Base-by-base conservation (phyloP, 768 basidiomycete species). In the Vararia minispora region DNA sequence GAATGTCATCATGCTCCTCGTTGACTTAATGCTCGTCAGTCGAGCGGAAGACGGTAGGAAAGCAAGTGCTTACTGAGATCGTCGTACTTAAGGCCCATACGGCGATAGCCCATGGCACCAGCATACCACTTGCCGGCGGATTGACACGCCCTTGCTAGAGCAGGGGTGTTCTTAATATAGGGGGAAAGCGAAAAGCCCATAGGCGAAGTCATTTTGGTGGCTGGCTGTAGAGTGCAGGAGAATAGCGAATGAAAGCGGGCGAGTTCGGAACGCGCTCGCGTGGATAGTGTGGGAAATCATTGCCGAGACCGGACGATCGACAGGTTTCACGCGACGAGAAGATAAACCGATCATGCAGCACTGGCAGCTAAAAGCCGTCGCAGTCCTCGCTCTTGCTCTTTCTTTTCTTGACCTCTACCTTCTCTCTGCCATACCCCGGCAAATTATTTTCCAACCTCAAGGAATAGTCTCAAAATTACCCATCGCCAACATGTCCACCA, bases 1-100 rank as follows among this genome's bases (percentile, higher is more conserved):
- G 80, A 16, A 91, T 86, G 40, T 76, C 69, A 8, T 66, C 63
- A 42, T 73, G 71, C 60, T 92, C 90, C 58, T 89, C 86, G 37
- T 80, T 63, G 46, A 94, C 82, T 76, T 47, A 40, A 35, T 37
- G 40, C 29, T 29, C 35, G 12, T 47, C 17, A 23, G 14, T 26
- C 28, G 21, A 36, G n/a, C 33, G 38, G 13, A 37, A 9, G 28
- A 39, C 11, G 17, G 35, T 40, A 40, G 37, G 33, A 40, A 40
- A 49, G 28, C 36, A 46, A 37, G 73, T 87, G 60, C 50, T n/a
- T n/a, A 90, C 87, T 67, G 54, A 99, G 75, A 71, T 99, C 94
- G 59, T 99, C 94, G 58, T 95, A 92, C 54, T 72, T 77, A 62
- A 97, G 74, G 49, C 94, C 94, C 53, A 86, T 69, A 53, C 78